Conservation (phyloP, 2,329 filamentous ascomycete species). For the Magnaporthiopsis rhizophila region DNA sequence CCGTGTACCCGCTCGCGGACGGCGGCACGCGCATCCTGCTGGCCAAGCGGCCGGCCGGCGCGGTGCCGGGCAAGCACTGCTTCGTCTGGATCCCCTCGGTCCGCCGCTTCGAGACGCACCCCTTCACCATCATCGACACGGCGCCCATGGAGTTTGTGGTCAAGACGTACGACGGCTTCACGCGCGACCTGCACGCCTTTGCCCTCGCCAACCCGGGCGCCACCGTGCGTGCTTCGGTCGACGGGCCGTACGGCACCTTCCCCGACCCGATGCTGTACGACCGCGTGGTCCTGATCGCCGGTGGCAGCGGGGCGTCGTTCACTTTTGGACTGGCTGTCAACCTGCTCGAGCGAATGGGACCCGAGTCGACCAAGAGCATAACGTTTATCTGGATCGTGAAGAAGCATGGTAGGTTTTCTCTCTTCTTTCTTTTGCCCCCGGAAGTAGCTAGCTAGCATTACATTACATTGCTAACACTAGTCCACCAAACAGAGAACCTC, state of each 20-base stretch:
- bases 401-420: conserved; percentile 30
- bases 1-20: conserved; percentile 43
- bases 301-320: conserved; percentile 55
- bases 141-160: conserved; percentile 51
- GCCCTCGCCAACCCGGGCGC: conserved; percentile 41
- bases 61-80: conserved; percentile 50
- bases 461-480: neutral
- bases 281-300: conserved; percentile 50
- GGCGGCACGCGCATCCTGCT: conserved; percentile 48
- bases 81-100: conserved; percentile 57
- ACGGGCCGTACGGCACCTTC: conserved; percentile 51
- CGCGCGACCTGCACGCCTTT: conserved; percentile 42
- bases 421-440: neutral
- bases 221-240: conserved; percentile 42
- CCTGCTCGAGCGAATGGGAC: conserved; percentile 33
- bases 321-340: conserved; percentile 41
- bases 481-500: conserved; percentile 18
- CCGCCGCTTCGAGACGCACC: conserved; percentile 50
- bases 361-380: conserved; percentile 28
- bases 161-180: conserved; percentile 51
- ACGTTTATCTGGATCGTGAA: conserved; percentile 43
- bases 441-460: neutral
- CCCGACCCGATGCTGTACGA: conserved; percentile 44
- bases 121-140: conserved; percentile 51
- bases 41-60: conserved; percentile 36